Conservation (phyloP, 352 stramenopile species). For the Globisporangium radiosum region DNA sequence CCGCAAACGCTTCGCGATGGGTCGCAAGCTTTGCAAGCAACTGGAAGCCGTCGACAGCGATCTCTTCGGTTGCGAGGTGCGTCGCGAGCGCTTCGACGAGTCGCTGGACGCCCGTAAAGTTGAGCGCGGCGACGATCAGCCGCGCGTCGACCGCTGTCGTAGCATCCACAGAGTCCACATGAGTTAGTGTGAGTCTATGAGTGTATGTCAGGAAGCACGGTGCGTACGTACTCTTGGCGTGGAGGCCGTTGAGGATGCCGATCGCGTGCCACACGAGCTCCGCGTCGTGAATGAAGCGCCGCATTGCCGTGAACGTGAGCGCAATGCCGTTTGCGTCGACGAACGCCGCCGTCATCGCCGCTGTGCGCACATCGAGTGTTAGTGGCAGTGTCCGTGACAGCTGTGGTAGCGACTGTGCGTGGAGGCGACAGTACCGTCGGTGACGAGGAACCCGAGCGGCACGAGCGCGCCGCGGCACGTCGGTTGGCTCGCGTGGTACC, state of each 20-base stretch:
- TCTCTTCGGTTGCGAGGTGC: slow-evolving; percentile 69
- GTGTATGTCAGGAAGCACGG: neutral
- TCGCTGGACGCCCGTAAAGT: slow-evolving; percentile 44
- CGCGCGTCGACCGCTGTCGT: slow-evolving; percentile 33
- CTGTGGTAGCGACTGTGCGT: neutral
- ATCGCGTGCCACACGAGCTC: slow-evolving; percentile 72
- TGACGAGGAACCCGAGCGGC: slow-evolving; percentile 61
- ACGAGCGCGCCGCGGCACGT: slow-evolving; percentile 47
- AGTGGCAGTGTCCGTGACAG: neutral
- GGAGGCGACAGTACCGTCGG: slow-evolving; percentile 28
- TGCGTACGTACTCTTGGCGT: slow-evolving; percentile 33
- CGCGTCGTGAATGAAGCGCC: slow-evolving; percentile 43
- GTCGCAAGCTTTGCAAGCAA: slow-evolving; percentile 44
- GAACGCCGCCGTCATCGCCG: slow-evolving; percentile 44
- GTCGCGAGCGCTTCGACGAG: slow-evolving; percentile 60
- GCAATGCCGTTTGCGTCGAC: slow-evolving; percentile 58
- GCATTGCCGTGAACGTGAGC: slow-evolving; percentile 41
- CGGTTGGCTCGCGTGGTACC: slow-evolving; percentile 40
- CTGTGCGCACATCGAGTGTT: slow-evolving; percentile 14
- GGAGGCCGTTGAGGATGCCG: slow-evolving; percentile 59
- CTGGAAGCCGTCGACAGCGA: slow-evolving; percentile 69
- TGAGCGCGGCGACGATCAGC: slow-evolving; percentile 39
- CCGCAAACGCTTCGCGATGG: slow-evolving; percentile 33
- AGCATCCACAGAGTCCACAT: neutral
- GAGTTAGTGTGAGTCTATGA: neutral